Base-by-base conservation (phyloP, 139 green algal genomes). In the Marvania coccoides region DNA sequence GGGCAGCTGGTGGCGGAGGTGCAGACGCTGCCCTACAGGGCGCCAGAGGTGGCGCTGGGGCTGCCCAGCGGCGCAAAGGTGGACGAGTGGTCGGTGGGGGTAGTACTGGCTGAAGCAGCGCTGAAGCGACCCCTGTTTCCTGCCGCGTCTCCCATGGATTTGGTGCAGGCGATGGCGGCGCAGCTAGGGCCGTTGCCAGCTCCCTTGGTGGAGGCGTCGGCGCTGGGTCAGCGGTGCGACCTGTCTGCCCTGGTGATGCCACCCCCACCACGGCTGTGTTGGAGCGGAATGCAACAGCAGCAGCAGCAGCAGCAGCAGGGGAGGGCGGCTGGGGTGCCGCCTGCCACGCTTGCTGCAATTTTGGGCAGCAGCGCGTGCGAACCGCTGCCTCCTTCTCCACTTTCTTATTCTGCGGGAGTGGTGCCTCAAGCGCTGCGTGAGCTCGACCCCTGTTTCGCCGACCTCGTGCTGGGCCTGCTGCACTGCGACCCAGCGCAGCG, bases 1-100 rank as follows among this genome's bases (percentile, higher is more conserved):
- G 31, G n/a, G 19, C 23, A 30, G 6, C 34, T 81, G 46, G 57
- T 37, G 12, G 73, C 65, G 24, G 70, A 84, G 48, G 54, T 81
- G 58, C 77, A 84, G 70, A 75, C 77, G n/a, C 71, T 83, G 23
- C 56, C 63, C 2, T 85, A 81, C 70, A 39, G 79, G 3, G 76
- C 79, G 0, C 79, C 79, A 4, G 79, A 85, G 73, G 79, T 84
- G 65, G 1, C 70, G 6, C 31, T 67, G 15, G 67, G 67, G 2
- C 31, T 53, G 5, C 42, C 46, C 8, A 64, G 65, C 35, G 63
- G 79, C 0, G 15, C 65, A 6, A 46, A 60, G 35, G 58, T 82
- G 6, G 79, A 85, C 66, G 31, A 73, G 6, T 85, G 76, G 75
- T 70, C 56, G 3, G 23, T 78, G 23, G 78, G 78, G 7, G 78